These are phyloP conservation scores for Cutaneotrichosporon cavernicola DNA, from an alignment of 1,284 basidiomycete genomes.

Conservation along the genomic window DNA sequence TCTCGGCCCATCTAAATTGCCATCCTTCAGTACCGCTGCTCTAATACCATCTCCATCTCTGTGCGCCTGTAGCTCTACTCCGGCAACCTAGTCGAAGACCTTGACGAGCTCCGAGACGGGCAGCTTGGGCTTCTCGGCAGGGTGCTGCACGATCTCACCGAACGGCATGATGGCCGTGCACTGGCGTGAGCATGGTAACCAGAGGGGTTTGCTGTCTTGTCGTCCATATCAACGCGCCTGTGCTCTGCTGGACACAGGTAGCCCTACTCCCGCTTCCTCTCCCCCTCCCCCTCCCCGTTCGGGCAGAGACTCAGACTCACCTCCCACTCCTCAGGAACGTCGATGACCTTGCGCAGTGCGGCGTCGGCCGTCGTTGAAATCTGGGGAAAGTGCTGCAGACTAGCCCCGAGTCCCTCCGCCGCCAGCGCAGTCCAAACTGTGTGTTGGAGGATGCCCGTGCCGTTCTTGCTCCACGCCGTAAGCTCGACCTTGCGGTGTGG, in stretches of 20 bases:
- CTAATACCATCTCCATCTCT: not conserved
- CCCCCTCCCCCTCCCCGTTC: not conserved
- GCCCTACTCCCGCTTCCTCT: too few relatives aligned
- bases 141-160: conserved; percentile 47
- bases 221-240: not conserved
- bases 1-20: too few relatives aligned
- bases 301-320: conserved; percentile 26
- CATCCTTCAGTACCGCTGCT: too few relatives aligned
- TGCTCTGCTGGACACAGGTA: not conserved
- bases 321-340: conserved; percentile 51
- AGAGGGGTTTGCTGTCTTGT: too few relatives aligned
- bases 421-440: conserved; percentile 56
- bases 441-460: conserved; percentile 51
- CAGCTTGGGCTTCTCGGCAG: conserved; percentile 34
- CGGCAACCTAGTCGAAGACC: conserved; percentile 5
- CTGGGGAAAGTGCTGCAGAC: conserved; percentile 51
- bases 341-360: conserved; percentile 44
- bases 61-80: not conserved
- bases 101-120: conserved; percentile 41
- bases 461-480: conserved; percentile 37
- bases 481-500: conserved; percentile 41
- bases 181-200: conserved; percentile 6
- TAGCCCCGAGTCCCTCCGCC: conserved; percentile 55
- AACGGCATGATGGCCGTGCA: conserved; percentile 55
- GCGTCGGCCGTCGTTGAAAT: conserved; percentile 34